Conservation (phyloP, 495 filamentous ascomycete genomes). For the Tuber melanosporum region DNA sequence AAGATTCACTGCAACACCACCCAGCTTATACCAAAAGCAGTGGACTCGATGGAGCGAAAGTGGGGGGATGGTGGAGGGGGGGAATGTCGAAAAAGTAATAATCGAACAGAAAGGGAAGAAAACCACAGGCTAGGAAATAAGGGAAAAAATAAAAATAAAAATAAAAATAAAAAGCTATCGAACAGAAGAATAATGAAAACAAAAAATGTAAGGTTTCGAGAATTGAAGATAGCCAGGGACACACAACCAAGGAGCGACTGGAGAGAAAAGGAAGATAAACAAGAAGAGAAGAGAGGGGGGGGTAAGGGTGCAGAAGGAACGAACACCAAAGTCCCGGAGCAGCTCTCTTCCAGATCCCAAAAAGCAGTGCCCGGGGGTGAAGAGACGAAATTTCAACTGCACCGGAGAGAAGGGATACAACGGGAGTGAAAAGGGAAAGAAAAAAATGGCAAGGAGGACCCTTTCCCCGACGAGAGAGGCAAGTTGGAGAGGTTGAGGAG, state of each 20-base stretch:
- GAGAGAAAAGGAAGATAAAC: no score
- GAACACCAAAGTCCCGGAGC: constrained; percentile 24
- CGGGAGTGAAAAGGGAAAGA: constrained; percentile 11
- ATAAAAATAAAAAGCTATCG: no score
- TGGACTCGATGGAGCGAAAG: constrained; percentile 28
- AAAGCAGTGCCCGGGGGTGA: constrained; percentile 25
- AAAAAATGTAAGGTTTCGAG: no score
- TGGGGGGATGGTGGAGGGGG: constrained; percentile 23
- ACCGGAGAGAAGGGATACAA: constrained; percentile 35
- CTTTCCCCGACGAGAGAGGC: background rate
- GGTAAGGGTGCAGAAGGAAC: constrained; percentile 18
- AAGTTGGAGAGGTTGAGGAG: background rate
- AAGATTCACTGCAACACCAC: background rate
- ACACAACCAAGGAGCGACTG: no score
- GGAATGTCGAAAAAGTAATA: constrained; percentile 30
- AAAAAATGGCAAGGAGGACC: constrained; percentile 11
- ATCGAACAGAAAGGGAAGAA: constrained; percentile 7
- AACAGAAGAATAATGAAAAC: no score
- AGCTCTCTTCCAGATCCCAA: constrained; percentile 23
- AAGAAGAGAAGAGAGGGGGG: background rate
- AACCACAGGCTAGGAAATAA: constrained; percentile 11
- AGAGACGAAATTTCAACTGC: constrained; percentile 17
- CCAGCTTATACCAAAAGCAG: constrained; percentile 14
- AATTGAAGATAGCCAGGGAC: no score
- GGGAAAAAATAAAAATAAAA: constrained; percentile 13